These are phyloP conservation scores for Dendrostoma leiphaemia DNA, from an alignment of 2,329 filamentous ascomycete species.

Conservation along the genomic window DNA sequence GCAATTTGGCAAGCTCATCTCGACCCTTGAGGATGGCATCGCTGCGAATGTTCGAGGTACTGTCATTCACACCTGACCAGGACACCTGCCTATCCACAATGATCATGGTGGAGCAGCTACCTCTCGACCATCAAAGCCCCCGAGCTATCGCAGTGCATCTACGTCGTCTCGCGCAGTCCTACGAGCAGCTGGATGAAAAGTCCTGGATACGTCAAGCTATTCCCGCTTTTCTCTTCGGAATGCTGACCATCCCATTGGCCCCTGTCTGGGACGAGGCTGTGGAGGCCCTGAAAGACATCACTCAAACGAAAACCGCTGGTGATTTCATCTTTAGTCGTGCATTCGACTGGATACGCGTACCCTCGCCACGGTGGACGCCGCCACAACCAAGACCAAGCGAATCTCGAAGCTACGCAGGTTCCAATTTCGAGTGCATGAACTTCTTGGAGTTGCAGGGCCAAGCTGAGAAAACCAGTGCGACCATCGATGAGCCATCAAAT, in stretches of 20 bases:
- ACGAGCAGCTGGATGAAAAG: conserved; percentile 55
- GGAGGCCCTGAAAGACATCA: conserved; percentile 71
- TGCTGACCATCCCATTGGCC: conserved; percentile 81
- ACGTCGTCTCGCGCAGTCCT: conserved; percentile 69
- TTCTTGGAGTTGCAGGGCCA: conserved; percentile 56
- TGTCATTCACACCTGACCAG: conserved; percentile 51
- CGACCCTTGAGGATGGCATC: conserved; percentile 72
- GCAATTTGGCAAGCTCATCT: conserved; percentile 73
- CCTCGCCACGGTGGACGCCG: conserved; percentile 54
- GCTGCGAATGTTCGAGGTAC: conserved; percentile 66
- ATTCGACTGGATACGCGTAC: conserved; percentile 71
- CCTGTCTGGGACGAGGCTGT: conserved; percentile 86
- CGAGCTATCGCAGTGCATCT: conserved; percentile 82
- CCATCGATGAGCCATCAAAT: conserved; percentile 52
- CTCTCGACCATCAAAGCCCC: conserved; percentile 72
- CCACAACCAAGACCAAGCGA: conserved; percentile 32
- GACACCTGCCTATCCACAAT: conserved; percentile 60
- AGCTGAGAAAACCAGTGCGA: conserved; percentile 49
- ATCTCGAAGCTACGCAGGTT: conserved; percentile 43
- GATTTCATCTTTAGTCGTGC: conserved; percentile 68
- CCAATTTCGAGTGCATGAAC: conserved; percentile 85
- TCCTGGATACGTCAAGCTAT: conserved; percentile 71
- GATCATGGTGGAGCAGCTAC: conserved; percentile 75
- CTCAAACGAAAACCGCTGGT: conserved; percentile 69
- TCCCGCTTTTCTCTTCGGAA: conserved; percentile 81